Percentiles rank a stretch among this genome's conserved stretches.
Conservation (phyloP, 805 yeast species). For the Wickerhamiella australiensis region DNA sequence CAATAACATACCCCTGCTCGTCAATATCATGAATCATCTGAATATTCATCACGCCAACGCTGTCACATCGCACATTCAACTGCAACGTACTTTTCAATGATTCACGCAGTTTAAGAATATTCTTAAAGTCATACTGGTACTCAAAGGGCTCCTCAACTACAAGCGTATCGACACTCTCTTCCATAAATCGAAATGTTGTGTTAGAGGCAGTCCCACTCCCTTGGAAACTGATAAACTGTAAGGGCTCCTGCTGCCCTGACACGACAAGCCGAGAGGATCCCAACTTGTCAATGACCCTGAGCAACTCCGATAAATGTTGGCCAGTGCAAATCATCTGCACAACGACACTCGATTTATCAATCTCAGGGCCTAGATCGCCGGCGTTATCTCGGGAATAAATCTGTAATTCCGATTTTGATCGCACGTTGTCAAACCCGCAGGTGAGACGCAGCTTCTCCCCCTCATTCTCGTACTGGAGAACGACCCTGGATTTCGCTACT, state of each 20-base stretch:
- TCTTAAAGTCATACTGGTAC: slow-evolving; percentile 5
- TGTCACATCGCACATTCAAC: slow-evolving; percentile 4
- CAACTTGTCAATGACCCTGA: slow-evolving; percentile 1
- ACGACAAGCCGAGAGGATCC: background rate
- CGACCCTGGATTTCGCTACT: background rate
- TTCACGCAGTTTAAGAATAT: background rate
- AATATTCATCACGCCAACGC: slow-evolving; percentile 6
- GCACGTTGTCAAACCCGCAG: slow-evolving; percentile 1
- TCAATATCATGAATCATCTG: slow-evolving; percentile 11
- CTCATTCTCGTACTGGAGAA: background rate
- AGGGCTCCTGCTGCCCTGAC: background rate
- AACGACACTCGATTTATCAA: background rate
- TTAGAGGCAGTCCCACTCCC: background rate
- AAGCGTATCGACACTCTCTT: slow-evolving; percentile 1
- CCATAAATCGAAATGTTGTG: background rate
- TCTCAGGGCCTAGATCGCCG: background rate
- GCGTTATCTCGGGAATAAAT: background rate
- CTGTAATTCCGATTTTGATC: slow-evolving; percentile 4
- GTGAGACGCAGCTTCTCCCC: background rate
- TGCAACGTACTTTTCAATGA: background rate
- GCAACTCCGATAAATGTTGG: background rate
- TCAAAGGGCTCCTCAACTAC: slow-evolving; percentile 1
- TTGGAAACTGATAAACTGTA: background rate
- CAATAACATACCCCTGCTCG: background rate
- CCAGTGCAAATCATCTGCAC: slow-evolving; percentile 6